phyloP scores from a whole-genome alignment of 163 green algal genomes.

The Prototheca wickerhamii region DNA sequence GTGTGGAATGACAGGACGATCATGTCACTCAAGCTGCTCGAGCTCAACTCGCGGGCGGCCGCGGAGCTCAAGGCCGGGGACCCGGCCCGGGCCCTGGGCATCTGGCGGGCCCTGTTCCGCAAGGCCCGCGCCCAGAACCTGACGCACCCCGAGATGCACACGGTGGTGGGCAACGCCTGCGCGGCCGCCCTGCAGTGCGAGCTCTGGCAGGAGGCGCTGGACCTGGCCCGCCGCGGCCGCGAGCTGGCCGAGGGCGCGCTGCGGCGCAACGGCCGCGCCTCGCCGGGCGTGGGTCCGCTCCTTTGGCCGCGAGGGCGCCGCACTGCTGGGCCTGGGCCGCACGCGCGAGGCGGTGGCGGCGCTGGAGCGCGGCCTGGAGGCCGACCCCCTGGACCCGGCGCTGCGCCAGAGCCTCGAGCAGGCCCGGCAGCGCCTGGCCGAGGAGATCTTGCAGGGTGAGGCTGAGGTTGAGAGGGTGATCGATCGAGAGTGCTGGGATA shows the following conservation, averaged over 20 bases:
- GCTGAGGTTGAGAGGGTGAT: too few species aligned
- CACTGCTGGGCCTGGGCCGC: conserved; percentile 38
- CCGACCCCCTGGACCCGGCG: background rate
- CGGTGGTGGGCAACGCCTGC: conserved; percentile 51
- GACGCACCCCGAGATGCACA: conserved; percentile 47
- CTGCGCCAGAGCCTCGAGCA: background rate
- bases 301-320: conserved; percentile 38
- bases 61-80: conserved; percentile 32
- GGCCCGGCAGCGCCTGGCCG: background rate
- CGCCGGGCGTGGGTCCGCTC: conserved; percentile 6
- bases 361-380: conserved; percentile 34
- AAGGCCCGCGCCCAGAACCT: conserved; percentile 30
- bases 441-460: background rate
- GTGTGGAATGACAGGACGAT: background rate
- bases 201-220: conserved; percentile 29
- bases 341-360: conserved; percentile 34
- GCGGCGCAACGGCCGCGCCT: conserved; percentile 11
- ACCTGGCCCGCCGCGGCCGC: conserved; percentile 34
- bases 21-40: background rate
- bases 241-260: conserved; percentile 28
- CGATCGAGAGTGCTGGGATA: too few species aligned
- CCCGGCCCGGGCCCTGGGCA: conserved; percentile 26
- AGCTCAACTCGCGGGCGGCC: conserved; percentile 43
- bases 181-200: conserved; percentile 37
- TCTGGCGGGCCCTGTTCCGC: conserved; percentile 49